A percentile compares a stretch with the other conserved stretches of the same genome.
Evolutionary conservation across 257 asterid genomes (phyloP).

Genomic region (Solanum commersonii): DNA sequence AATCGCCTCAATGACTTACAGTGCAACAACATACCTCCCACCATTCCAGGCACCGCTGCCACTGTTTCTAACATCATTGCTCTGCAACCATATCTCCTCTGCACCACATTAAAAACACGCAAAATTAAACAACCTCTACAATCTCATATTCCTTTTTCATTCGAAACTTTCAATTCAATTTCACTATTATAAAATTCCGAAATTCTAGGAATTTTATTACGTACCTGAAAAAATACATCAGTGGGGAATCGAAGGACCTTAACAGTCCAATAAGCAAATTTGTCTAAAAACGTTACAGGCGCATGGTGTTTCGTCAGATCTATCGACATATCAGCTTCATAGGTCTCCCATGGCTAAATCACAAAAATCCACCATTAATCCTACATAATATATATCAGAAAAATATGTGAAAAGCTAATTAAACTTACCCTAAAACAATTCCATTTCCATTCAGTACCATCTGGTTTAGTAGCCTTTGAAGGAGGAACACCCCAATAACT

Average conservation of each 20-base stretch:
- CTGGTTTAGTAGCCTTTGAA: constrained; percentile 38
- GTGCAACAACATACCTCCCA: constrained; percentile 60
- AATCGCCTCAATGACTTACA: constrained; percentile 48
- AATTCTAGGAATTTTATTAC: neutral
- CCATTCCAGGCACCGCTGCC: constrained; percentile 78
- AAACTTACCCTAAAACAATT: constrained; percentile 48
- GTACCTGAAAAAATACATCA: constrained; percentile 71
- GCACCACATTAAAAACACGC: neutral
- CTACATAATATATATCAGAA: neutral
- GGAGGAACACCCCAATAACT: constrained; percentile 77
- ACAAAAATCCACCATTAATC: neutral
- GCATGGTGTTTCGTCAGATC: constrained; percentile 65
- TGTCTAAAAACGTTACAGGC: constrained; percentile 65
- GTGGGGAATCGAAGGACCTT: constrained; percentile 64
- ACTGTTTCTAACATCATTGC: constrained; percentile 75
- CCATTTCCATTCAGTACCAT: constrained; percentile 82
- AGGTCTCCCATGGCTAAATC: constrained; percentile 44
- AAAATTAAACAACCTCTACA: neutral
- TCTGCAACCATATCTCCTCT: constrained; percentile 63
- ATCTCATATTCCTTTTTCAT: neutral
- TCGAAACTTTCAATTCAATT: neutral
- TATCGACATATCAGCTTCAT: constrained; percentile 43
- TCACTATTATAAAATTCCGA: neutral
- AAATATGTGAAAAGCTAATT: neutral
- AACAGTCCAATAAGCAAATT: constrained; percentile 59